A percentile compares a stretch with the other conserved stretches of the same genome.
These are phyloP conservation scores for Amoebophrya sp. DNA, from an alignment of 169 alveolate genomes.

Conservation along the genomic window DNA sequence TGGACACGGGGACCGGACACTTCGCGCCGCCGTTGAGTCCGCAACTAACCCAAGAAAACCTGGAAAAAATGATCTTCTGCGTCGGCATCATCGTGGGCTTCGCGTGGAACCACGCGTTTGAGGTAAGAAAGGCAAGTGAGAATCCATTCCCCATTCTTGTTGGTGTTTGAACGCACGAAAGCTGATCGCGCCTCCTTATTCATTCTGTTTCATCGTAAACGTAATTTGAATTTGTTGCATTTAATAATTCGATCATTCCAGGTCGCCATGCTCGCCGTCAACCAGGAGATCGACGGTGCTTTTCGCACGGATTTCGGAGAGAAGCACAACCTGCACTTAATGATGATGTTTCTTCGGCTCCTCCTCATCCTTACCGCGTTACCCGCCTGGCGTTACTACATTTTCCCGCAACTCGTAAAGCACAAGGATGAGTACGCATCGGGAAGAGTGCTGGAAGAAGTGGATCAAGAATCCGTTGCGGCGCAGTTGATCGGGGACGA, in stretches of 20 bases:
- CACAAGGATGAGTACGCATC: neutral
- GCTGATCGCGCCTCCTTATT: too few species aligned
- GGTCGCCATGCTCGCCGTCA: neutral
- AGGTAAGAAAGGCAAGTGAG: neutral
- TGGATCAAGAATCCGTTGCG: neutral
- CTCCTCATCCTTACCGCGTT: neutral
- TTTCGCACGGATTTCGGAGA: neutral
- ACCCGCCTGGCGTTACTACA: neutral
- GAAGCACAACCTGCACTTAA: neutral
- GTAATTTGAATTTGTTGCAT: neutral
- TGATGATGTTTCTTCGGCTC: neutral
- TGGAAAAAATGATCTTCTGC: neutral
- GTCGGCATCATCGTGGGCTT: neutral
- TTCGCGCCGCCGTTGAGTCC: neutral
- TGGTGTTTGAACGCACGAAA: too few species aligned
- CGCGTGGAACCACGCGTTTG: neutral
- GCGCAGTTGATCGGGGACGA: neutral
- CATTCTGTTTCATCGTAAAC: neutral
- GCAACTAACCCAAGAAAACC: neutral
- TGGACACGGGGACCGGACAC: neutral
- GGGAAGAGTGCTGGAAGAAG: neutral
- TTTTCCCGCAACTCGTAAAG: neutral
- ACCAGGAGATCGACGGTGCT: neutral
- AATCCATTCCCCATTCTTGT: too few species aligned
- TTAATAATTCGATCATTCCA: neutral